Evolutionary conservation across 768 basidiomycete species (phyloP).

Genomic region (Termitomyces sp.): DNA sequence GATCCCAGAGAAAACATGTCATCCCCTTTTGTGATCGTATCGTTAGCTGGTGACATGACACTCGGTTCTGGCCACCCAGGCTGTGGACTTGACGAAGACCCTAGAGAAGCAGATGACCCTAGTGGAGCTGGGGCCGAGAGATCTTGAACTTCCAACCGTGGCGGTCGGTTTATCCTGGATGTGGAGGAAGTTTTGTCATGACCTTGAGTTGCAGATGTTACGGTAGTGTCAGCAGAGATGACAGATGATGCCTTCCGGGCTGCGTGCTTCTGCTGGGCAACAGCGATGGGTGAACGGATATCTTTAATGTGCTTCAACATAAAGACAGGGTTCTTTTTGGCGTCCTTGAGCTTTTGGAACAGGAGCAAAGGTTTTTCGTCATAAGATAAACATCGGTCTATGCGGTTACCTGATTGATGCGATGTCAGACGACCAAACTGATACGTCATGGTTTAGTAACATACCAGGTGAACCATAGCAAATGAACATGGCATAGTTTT

Average conservation of each 20-base stretch:
- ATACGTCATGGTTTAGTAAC: slow-evolving; percentile 11
- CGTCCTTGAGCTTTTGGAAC: slow-evolving; percentile 96
- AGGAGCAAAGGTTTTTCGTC: slow-evolving; percentile 97
- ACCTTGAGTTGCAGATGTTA: slow-evolving; percentile 38
- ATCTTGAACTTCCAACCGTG: slow-evolving; percentile 66
- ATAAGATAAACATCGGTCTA: slow-evolving; percentile 93
- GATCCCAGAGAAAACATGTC: slow-evolving; percentile 36
- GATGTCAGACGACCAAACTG: background rate
- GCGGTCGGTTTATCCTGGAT: slow-evolving; percentile 49
- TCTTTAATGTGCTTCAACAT: slow-evolving; percentile 98
- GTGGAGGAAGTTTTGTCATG: slow-evolving; percentile 35
- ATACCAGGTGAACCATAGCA: slow-evolving; percentile 91
- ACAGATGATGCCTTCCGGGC: slow-evolving; percentile 71
- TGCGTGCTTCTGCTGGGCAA: slow-evolving; percentile 95
- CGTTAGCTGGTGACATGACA: slow-evolving; percentile 51
- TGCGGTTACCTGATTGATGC: slow-evolving; percentile 50
- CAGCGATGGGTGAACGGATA: slow-evolving; percentile 93
- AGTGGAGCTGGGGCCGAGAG: slow-evolving; percentile 41
- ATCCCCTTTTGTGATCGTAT: slow-evolving; percentile 28
- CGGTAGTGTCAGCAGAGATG: slow-evolving; percentile 34
- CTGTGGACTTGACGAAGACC: slow-evolving; percentile 58
- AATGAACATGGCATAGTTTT: slow-evolving; percentile 99
- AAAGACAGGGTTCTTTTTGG: slow-evolving; percentile 97
- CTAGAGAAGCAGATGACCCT: slow-evolving; percentile 41
- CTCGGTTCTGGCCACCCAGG: slow-evolving; percentile 72